Base-by-base conservation (phyloP, 73 alveolate species). In the Paramecium tetraurelia region DNA sequence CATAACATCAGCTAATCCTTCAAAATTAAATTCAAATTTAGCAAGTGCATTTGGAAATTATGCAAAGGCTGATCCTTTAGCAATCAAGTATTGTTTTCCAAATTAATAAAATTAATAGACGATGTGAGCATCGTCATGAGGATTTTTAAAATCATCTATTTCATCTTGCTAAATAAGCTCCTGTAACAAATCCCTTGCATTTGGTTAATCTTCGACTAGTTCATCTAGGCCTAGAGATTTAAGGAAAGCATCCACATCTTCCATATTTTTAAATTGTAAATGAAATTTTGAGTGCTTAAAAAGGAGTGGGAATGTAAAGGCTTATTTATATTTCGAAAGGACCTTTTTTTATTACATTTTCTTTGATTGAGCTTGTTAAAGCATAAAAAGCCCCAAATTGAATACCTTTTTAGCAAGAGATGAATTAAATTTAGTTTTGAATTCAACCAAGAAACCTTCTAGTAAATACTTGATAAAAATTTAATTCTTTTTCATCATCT, bases 401-500 rank as follows among this genome's bases (percentile, higher is more conserved):
- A 41, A 35, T 22, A 75, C 20, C 18, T 35, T 75, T 38, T 35
- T 75, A 5, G 59, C 59, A 14, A 75, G 33, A 5, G 36, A 8
- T 16, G 87, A 35, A 38, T 75, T 75, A 22, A 75, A 41, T 20
- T 75, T 75, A 11, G 59, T 20, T 38, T 20, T 75, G 21, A 75
- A 36, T 41, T 75, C 87, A 75, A 35, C 20, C 33, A 75, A 38
- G 21, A 75, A 75, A 38, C 87, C 87, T 41, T 75, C 87, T 38
- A 75, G 7, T n/a, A 75, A n/a, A 75, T 38, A 75, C n/a, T 75
- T 75, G 21, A 75, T 75, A 41, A 75, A 75, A 38, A 38, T 38
- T 8, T 75, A 38, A 75, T 75, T 41, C 59, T 75, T 75, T 75
- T 41, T 75, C 87, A 75, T 75, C 87, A 75, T 75, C 21, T 75